These are phyloP conservation scores for Colletotrichum ledebouriae DNA, from an alignment of 2,329 filamentous ascomycete genomes.

Conservation along the genomic window DNA sequence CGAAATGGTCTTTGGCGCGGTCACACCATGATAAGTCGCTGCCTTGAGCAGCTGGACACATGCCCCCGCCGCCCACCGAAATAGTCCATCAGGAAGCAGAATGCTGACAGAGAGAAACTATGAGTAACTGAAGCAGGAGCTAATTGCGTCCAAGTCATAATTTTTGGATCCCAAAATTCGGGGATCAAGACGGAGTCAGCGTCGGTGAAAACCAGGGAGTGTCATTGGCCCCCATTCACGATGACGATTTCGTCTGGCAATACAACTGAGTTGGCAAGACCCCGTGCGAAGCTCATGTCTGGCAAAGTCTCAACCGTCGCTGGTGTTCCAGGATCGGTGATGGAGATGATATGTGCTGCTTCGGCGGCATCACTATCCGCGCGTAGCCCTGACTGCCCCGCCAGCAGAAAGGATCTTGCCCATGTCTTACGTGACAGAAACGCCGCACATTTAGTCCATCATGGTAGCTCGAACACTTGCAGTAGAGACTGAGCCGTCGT, in stretches of 20 bases:
- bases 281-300: not conserved
- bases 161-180: not conserved
- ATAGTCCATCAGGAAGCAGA: not conserved
- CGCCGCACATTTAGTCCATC: no score
- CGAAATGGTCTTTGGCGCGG: constrained; percentile 62
- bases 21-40: no score
- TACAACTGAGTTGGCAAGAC: not conserved
- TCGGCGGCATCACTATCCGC: no score
- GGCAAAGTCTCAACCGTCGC: not conserved
- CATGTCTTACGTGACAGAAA: no score
- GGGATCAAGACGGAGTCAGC: not conserved
- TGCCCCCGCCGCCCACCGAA: not conserved
- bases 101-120: not conserved
- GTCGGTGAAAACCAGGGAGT: not conserved
- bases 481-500: no score
- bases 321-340: not conserved
- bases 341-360: no score
- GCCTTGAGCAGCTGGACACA: constrained; percentile 44
- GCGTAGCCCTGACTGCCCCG: no score
- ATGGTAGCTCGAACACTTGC: no score
- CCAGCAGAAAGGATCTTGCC: no score
- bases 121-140: not conserved
- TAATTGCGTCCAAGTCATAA: not conserved
- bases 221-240: not conserved
- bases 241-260: not conserved